Base-by-base conservation (phyloP, 345 rosid species). In the Limnanthes douglasii region DNA sequence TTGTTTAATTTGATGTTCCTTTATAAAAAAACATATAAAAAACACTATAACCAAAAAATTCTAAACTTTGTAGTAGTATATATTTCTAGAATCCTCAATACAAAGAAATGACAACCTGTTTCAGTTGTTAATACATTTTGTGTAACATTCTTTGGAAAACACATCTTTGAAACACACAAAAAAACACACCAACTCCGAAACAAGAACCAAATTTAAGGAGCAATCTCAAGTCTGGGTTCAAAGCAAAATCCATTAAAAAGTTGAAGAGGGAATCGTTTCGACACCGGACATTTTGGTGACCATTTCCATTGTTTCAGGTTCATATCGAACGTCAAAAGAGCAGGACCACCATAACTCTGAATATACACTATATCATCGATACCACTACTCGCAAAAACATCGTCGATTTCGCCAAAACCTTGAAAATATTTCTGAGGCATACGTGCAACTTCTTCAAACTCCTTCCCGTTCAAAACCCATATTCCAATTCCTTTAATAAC, bases 351-450 rank as follows among this genome's bases (percentile, higher is more conserved):
- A 37, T 90, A 90, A 61, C 95, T 79, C 58, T 90, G 98, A 15
- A 90, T 80, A 42, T 77, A 84, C 11, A 90, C 34, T 17, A 84
- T 61, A 61, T 84, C 78, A 49, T 80, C 75, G 0, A 64, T 65
- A 0, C 95, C 98, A 7, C 98, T 77, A 43, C 95, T 80, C 0
- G 94, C 94, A 24, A 90, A 90, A 35, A 90, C 95, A 49, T 90
- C 98, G 36, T 90, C 98, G 9, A 90, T 61, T 51, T 90, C 98
- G 21, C 98, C 98, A 16, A 90, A 90, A 1, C 95, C 94, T 56
- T 76, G 94, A 31, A 90, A 84, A 34, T 31, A 66, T 66, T 59
- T 90, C 8, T 80, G 85, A 1, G 98, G 98, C 98, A 90, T 90
- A 12, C 73, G 71, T 2, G 78, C 53, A 30, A 84, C 59, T 34